Evolutionary conservation across 2,329 filamentous ascomycete genomes (phyloP), one percentile per base, ranked within the genome.

Genomic region (Talaromyces sp.): DNA sequence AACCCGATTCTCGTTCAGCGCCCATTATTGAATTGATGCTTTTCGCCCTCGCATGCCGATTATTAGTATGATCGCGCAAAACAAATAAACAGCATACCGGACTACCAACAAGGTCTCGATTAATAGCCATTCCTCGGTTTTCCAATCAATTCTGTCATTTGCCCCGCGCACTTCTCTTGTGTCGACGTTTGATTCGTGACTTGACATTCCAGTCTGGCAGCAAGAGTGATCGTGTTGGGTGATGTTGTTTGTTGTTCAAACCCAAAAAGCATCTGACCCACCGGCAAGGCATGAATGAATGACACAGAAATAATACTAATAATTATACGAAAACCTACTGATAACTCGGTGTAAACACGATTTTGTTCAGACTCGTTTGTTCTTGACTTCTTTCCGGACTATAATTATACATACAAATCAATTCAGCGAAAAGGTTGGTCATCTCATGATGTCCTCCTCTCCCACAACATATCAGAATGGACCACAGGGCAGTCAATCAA

Each of bases 401-500:
- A 37, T 37, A 13, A 13, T 13, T 37, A 37, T 37, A 37, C 7
- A 37, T 5, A 52, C 49, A 39, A 22, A 22, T 8, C 33, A 39
- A 3, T 3, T 39, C 54, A 37, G 39, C 22, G 2, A 31, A 31
- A 13, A 19, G 47, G 13, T 54, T 56, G 33, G 35, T 19, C 47
- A 47, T 45, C 52, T 56, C 35, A 69, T 56, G 54, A 77, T 77
- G 74, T 71, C 70, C 22, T 70, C 70, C 19, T 71, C 73, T 31
- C 73, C 71, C 64, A 71, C 70, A 60, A 69, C 71, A 37, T 71
- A 69, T 67, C 72, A 72, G 66, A 69, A 67, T 52, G 67, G 70
- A 31, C 65, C 70, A 25, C 71, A 69, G 54, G 71, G 69, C 19
- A 69, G 73, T 61, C 78, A 76, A 65, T 78, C 73, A 45, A 78